phyloP scores from a whole-genome alignment of 345 rosid genomes.

The Arabis alpina region DNA sequence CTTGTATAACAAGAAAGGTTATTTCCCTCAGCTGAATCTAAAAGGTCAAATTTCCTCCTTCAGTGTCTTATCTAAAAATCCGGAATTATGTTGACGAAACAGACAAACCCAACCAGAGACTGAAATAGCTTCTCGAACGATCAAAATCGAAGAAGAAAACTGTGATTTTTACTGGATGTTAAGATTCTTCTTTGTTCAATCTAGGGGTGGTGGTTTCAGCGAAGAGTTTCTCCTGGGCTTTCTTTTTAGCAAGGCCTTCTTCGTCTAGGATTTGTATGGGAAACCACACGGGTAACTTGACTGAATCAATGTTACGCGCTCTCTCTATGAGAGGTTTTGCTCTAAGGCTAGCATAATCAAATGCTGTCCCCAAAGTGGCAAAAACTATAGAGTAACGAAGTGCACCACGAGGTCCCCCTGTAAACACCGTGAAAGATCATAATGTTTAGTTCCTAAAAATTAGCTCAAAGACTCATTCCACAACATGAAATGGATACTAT shows the following conservation, averaged over 20 bases:
- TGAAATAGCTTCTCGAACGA: background rate
- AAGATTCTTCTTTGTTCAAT: conserved; percentile 73
- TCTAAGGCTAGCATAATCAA: conserved; percentile 57
- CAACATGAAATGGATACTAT: background rate
- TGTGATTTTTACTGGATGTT: conserved; percentile 2
- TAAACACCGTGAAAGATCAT: conserved; percentile 15
- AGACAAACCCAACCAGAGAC: background rate
- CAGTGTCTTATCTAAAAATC: background rate
- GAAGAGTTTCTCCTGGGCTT: conserved; percentile 60
- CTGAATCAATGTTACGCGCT: conserved; percentile 41
- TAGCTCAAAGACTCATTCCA: background rate
- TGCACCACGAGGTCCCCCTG: conserved; percentile 80
- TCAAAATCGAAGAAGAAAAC: background rate
- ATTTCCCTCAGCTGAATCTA: too few species aligned
- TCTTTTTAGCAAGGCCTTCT: conserved; percentile 75
- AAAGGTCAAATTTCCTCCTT: conserved; percentile 1
- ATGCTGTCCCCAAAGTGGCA: conserved; percentile 62
- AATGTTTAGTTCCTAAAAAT: background rate
- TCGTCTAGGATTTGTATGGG: conserved; percentile 84
- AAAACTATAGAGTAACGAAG: conserved; percentile 62
- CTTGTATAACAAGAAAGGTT: conserved; percentile 4
- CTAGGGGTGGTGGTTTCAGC: conserved; percentile 49
- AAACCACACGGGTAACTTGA: conserved; percentile 79
- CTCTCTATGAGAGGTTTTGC: conserved; percentile 50
- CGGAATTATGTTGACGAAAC: background rate